Conservation (phyloP, 257 asterid genomes). For the Nicotiana otophora region DNA sequence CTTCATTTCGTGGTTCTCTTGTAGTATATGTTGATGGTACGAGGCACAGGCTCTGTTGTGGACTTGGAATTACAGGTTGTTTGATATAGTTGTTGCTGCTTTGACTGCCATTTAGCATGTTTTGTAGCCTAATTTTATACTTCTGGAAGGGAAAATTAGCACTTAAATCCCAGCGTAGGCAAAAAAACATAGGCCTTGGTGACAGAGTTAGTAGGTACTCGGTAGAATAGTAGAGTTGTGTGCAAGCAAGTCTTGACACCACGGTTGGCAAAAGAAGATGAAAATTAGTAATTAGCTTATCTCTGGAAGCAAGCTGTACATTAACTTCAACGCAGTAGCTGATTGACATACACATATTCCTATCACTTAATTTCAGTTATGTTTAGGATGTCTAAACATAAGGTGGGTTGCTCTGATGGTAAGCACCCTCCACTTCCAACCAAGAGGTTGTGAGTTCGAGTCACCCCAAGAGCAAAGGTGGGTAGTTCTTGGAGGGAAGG, state of each 20-base stretch:
- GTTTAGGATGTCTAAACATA: not conserved
- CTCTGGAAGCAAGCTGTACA: not conserved
- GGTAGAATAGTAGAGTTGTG: too few species aligned
- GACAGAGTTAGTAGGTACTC: too few species aligned
- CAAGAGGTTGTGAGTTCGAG: too few species aligned
- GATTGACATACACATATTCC: not conserved
- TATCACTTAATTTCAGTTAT: not conserved
- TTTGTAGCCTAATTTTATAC: not conserved
- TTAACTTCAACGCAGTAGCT: not conserved
- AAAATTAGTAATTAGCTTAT: not conserved
- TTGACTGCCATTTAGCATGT: not conserved
- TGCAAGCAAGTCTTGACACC: too few species aligned
- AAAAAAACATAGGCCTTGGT: too few species aligned
- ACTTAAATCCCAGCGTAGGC: not conserved
- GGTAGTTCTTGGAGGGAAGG: too few species aligned
- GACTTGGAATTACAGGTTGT: not conserved
- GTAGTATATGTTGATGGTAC: not conserved
- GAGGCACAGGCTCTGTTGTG: not conserved
- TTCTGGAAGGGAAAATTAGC: not conserved
- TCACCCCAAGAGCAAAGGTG: too few species aligned
- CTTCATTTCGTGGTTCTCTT: too few species aligned
- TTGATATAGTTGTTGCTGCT: not conserved
- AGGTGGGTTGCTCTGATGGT: too few species aligned
- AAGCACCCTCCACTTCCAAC: too few species aligned
- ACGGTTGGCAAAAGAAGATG: too few species aligned